Evolutionary conservation across 1,284 basidiomycete genomes (phyloP).

Genomic region (Porodaedalea pini): DNA sequence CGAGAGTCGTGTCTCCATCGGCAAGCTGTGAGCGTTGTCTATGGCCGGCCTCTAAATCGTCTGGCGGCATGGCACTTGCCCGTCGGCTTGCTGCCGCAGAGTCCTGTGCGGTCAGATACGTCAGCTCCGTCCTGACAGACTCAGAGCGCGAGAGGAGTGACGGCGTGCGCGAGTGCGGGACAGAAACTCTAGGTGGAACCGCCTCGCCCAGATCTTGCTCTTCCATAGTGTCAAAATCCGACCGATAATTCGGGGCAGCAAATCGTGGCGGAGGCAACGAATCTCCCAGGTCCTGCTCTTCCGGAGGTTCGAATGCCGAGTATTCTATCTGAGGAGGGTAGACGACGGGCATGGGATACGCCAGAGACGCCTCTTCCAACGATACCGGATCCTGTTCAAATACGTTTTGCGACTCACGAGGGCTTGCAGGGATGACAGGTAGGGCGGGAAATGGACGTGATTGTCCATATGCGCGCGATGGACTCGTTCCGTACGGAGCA

Average conservation of each 20-base stretch:
- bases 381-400: conserved; percentile 11
- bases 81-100: conserved; percentile 10
- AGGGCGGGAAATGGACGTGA: conserved; percentile 8
- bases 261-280: conserved; percentile 9
- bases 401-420: conserved; percentile 21
- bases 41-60: conserved; percentile 8
- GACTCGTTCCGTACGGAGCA: not conserved
- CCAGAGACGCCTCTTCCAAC: not conserved
- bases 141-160: conserved; percentile 18
- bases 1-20: conserved; percentile 15
- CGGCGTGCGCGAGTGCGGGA: conserved; percentile 9
- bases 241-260: not conserved
- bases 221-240: not conserved
- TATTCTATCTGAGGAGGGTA: conserved; percentile 3
- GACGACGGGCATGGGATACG: conserved; percentile 9
- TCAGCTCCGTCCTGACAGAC: conserved; percentile 17
- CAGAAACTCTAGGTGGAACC: not conserved
- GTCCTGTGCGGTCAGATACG: conserved; percentile 20
- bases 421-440: conserved; percentile 20
- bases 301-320: conserved; percentile 3
- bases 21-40: conserved; percentile 1
- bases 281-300: conserved; percentile 9
- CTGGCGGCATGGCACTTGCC: not conserved
- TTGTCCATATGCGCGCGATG: not conserved
- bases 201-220: conserved; percentile 10